A percentile compares a stretch with the other conserved stretches of the same genome.
phyloP scores from a whole-genome alignment of 2,329 filamentous ascomycete species.

The Teratosphaeria destructans region DNA sequence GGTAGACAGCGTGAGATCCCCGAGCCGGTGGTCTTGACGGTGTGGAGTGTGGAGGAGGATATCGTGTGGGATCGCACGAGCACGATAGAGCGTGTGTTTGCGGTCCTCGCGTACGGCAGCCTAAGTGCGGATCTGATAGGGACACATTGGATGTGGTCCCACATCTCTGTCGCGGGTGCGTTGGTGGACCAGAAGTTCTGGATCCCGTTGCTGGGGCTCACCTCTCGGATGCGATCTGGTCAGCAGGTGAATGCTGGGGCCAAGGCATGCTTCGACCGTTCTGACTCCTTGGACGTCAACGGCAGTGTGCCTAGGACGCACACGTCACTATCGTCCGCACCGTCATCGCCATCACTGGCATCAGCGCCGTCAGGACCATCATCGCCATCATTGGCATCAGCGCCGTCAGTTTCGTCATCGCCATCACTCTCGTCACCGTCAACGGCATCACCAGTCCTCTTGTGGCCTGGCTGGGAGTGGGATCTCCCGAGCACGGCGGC shows the following conservation, averaged over 20 bases:
- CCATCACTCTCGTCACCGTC: too few relatives aligned
- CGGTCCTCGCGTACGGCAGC: not conserved
- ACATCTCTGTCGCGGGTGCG: not conserved
- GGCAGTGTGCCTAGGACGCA: too few relatives aligned
- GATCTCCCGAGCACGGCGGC: too few relatives aligned
- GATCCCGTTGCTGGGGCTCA: not conserved
- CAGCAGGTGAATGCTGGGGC: not conserved
- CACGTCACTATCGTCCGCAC: too few relatives aligned
- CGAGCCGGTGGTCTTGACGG: not conserved
- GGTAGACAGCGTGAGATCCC: not conserved
- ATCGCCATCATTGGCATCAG: too few relatives aligned
- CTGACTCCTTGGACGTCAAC: too few relatives aligned
- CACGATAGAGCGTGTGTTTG: not conserved
- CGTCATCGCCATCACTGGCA: too few relatives aligned
- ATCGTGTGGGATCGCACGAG: not conserved
- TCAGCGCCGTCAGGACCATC: too few relatives aligned
- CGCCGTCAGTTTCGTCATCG: too few relatives aligned
- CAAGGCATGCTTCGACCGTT: too few relatives aligned
- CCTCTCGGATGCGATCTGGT: not conserved
- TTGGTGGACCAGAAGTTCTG: not conserved
- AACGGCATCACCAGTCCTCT: too few relatives aligned
- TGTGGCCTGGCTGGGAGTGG: too few relatives aligned
- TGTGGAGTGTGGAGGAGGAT: not conserved
- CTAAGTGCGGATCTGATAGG: not conserved
- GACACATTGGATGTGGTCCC: not conserved